Evolutionary conservation across 768 basidiomycete species (phyloP), one percentile per base, ranked within the genome.

Genomic region (Pisolithus microcarpus): DNA sequence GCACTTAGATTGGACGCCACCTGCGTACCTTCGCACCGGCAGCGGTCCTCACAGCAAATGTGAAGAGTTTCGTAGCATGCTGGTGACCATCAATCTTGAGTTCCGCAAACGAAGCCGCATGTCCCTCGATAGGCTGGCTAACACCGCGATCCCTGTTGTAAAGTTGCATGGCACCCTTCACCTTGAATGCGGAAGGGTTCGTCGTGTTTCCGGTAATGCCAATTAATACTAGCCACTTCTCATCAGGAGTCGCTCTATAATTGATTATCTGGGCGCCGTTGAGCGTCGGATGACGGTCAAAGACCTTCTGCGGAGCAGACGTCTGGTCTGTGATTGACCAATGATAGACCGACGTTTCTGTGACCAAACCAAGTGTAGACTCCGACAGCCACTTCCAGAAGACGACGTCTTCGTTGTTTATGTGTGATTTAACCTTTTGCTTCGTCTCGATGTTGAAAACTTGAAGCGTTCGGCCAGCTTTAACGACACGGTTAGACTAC

Each of bases 331-430:
- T 60, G 58, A 86, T 83, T 52, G 85, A 76, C 93, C 94, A 96
- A 69, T 98, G 94, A 67, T 79, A 90, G 28, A 98, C 95, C 5
- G 92, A 79, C 0, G 87, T 77, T 53, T 97, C 94, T 26, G 95
- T 97, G 61, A 97, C 96, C 72, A 98, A 80, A 61, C 96, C 96
- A 55, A 99, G 85, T 26, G 87, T 87, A 16, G 83, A 81, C 55
- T 91, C 86, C 43, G 85, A 87, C 37, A 97, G 83, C 96, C 96
- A 99, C 67, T 96, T 97, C 96, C 96, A 99, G 72, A 96, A 99
- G 23, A 91, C 84, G 48, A 96, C 78, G 64, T 99, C 95, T 64
- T 97, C 93, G 64, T 82, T 87, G 75, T 85, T 96, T 53, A 84
- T 75, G 65, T 98, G 92, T 24, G 94, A 90, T 65, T 95, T 95